phyloP scores from a whole-genome alignment of 2,329 filamentous ascomycete genomes.

The Teratosphaeria gauchensis region DNA sequence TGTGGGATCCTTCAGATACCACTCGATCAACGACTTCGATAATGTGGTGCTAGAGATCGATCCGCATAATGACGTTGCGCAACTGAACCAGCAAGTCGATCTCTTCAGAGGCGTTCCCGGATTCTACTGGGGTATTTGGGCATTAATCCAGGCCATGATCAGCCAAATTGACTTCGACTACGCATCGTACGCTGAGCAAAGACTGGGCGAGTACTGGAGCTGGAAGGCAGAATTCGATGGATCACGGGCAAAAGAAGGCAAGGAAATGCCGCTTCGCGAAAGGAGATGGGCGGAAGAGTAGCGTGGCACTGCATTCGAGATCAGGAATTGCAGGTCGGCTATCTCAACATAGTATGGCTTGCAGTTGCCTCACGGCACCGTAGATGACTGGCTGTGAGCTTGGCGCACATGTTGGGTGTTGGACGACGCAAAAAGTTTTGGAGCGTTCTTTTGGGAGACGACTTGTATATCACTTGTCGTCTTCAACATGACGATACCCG shows the following conservation, averaged over 20 bases:
- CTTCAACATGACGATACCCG: background rate
- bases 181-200: conserved; percentile 74
- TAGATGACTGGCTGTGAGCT: background rate
- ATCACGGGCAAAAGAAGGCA: conserved; percentile 43
- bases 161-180: conserved; percentile 97
- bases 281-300: conserved; percentile 59
- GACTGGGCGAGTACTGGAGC: conserved; percentile 84
- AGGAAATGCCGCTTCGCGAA: conserved; percentile 65
- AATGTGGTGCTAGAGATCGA: conserved; percentile 32
- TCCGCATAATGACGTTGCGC: conserved; percentile 54
- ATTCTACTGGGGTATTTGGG: conserved; percentile 89
- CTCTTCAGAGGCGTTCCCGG: conserved; percentile 80
- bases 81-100: conserved; percentile 73
- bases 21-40: conserved; percentile 35
- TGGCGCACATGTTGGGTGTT: background rate
- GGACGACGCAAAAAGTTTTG: background rate
- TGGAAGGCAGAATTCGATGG: conserved; percentile 72
- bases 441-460: background rate
- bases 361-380: background rate
- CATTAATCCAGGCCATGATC: conserved; percentile 85
- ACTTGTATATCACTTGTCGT: background rate
- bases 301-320: background rate
- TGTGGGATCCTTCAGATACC: conserved; percentile 55
- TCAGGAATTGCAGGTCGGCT: background rate
- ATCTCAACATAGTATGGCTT: background rate